Conservation (phyloP, 768 basidiomycete species). For the Leccinum longicurvipes region DNA sequence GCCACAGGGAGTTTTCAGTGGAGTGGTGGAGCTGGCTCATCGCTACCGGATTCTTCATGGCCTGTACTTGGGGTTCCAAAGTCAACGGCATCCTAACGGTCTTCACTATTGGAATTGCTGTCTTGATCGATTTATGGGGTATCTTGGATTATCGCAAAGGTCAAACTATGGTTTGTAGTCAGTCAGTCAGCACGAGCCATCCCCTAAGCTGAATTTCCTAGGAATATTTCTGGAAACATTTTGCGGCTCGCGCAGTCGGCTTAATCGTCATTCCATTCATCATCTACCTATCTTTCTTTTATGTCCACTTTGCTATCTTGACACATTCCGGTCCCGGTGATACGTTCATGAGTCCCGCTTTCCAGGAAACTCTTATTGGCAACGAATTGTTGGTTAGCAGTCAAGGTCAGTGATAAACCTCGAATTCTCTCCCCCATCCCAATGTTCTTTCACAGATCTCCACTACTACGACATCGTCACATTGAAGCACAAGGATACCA, state of each 20-base stretch:
- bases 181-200: background rate
- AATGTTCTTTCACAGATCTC: slow-evolving; percentile 60
- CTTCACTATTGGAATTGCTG: slow-evolving; percentile 82
- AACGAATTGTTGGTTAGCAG: slow-evolving; percentile 91
- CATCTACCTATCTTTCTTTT: slow-evolving; percentile 95
- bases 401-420: slow-evolving; percentile 59
- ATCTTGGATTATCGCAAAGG: slow-evolving; percentile 83
- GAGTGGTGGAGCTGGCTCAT: slow-evolving; percentile 96
- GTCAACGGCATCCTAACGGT: slow-evolving; percentile 97
- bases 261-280: slow-evolving; percentile 86
- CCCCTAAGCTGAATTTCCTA: slow-evolving; percentile 28
- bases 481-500: slow-evolving; percentile 88
- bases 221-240: slow-evolving; percentile 90
- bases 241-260: slow-evolving; percentile 77
- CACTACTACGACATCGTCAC: slow-evolving; percentile 89
- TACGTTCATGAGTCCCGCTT: slow-evolving; percentile 94
- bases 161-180: slow-evolving; percentile 61
- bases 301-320: slow-evolving; percentile 87
- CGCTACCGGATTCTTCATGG: slow-evolving; percentile 89
- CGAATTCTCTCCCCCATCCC: background rate
- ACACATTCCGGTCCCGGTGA: slow-evolving; percentile 90
- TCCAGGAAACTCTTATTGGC: slow-evolving; percentile 92
- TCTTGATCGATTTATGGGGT: slow-evolving; percentile 92
- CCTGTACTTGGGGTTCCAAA: slow-evolving; percentile 95
- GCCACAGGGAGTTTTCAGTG: slow-evolving; percentile 71